A percentile compares a stretch with the other conserved stretches of the same genome.
Evolutionary conservation across 768 basidiomycete genomes (phyloP).

Genomic region (Mrakia blollopis): DNA sequence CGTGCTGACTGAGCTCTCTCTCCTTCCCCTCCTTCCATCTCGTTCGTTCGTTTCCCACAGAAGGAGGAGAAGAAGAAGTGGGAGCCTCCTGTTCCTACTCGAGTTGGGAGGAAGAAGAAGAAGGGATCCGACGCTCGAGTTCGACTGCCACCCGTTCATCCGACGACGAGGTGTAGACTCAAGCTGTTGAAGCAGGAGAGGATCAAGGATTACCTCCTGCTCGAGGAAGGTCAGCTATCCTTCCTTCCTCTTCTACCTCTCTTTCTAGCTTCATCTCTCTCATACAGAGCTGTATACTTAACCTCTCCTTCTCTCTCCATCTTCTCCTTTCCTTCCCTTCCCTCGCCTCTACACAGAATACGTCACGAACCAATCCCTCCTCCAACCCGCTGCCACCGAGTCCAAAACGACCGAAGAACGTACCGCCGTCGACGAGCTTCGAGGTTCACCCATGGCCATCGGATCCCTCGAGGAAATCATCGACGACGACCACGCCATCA

Average conservation of each 20-base stretch:
- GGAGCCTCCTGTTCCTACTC: constrained; percentile 95
- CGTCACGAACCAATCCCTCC: constrained; percentile 43
- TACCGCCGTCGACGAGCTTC: constrained; percentile 85
- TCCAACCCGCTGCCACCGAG: constrained; percentile 55
- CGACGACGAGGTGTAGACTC: constrained; percentile 90
- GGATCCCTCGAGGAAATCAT: constrained; percentile 90
- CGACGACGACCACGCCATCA: constrained; percentile 65
- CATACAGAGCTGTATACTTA: background rate
- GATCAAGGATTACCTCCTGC: constrained; percentile 92
- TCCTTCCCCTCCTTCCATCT: background rate
- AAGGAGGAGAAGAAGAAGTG: constrained; percentile 74
- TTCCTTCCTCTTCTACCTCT: background rate
- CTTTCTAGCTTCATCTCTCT: background rate
- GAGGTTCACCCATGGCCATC: constrained; percentile 96
- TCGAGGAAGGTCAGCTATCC: constrained; percentile 54
- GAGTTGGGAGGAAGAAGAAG: constrained; percentile 92
- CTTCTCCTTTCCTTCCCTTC: background rate
- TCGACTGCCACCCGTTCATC: constrained; percentile 86
- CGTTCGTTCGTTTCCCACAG: background rate
- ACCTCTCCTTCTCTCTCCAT: background rate
- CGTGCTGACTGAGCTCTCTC: background rate
- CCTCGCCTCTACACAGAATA: too few relatives aligned
- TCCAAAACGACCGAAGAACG: constrained; percentile 95
- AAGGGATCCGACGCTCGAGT: constrained; percentile 85
- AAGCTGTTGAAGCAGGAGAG: constrained; percentile 94